These are phyloP conservation scores for Zymoseptoria brevis DNA, from an alignment of 2,329 filamentous ascomycete species.

Conservation along the genomic window DNA sequence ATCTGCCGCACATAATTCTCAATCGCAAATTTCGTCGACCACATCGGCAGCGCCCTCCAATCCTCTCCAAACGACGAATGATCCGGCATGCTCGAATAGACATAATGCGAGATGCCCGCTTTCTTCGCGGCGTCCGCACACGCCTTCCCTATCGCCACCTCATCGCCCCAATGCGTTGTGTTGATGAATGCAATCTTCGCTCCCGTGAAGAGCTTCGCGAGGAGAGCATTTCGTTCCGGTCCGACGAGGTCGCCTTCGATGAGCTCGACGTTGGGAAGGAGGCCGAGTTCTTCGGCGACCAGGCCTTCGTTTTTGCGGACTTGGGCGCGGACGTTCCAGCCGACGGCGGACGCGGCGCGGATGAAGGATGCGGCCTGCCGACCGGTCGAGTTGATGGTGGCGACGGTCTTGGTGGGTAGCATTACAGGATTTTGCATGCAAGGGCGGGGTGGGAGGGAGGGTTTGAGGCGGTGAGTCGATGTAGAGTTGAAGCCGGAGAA, in stretches of 20 bases:
- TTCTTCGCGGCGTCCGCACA: slow-evolving; percentile 83
- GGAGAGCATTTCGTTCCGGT: slow-evolving; percentile 22
- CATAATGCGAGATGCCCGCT: slow-evolving; percentile 77
- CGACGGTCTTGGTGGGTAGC: slow-evolving; percentile 62
- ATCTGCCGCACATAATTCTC: slow-evolving; percentile 85
- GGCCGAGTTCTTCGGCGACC: slow-evolving; percentile 76
- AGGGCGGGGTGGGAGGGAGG: background rate
- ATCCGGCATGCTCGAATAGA: slow-evolving; percentile 97
- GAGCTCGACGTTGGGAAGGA: slow-evolving; percentile 72
- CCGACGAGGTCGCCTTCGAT: slow-evolving; percentile 57
- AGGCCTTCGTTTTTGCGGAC: slow-evolving; percentile 79
- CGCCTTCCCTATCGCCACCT: slow-evolving; percentile 79
- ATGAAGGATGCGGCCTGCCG: slow-evolving; percentile 94
- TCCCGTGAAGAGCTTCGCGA: slow-evolving; percentile 54
- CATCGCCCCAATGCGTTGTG: slow-evolving; percentile 93
- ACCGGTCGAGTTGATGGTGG: slow-evolving; percentile 91
- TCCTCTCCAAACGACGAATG: slow-evolving; percentile 67
- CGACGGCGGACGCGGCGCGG: slow-evolving; percentile 84
- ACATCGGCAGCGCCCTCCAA: slow-evolving; percentile 82
- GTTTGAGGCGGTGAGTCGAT: background rate
- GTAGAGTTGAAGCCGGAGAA: background rate
- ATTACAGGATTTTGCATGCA: slow-evolving; percentile 14
- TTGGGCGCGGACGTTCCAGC: slow-evolving; percentile 88
- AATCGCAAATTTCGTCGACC: slow-evolving; percentile 85
- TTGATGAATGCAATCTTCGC: slow-evolving; percentile 93